These are phyloP conservation scores for Mycena alexandri DNA, from an alignment of 768 basidiomycete genomes.

Conservation along the genomic window DNA sequence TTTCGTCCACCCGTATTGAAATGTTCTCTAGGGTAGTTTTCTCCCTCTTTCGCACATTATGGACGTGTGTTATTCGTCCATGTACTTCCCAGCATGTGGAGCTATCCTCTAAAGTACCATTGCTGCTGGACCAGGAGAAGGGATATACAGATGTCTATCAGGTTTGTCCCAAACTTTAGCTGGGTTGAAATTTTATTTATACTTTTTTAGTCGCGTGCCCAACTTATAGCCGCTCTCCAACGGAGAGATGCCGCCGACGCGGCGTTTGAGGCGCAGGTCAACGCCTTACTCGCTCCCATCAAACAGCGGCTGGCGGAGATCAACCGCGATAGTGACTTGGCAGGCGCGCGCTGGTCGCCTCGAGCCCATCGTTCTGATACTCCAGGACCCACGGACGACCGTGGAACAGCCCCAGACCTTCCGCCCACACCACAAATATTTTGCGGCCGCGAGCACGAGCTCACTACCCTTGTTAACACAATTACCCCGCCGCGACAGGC, in stretches of 20 bases:
- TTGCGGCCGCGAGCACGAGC: conserved; percentile 27
- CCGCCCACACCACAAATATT: conserved; percentile 32
- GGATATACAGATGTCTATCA: conserved; percentile 15
- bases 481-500: conserved; percentile 6
- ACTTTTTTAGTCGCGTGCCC: conserved; percentile 7
- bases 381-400: conserved; percentile 12
- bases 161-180: conserved; percentile 7
- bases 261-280: conserved; percentile 21
- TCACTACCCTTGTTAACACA: conserved; percentile 4
- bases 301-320: conserved; percentile 21
- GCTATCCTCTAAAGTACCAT: background rate
- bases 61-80: background rate
- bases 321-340: conserved; percentile 2
- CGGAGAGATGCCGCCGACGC: conserved; percentile 26
- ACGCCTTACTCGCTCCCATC: conserved; percentile 16
- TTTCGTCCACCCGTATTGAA: background rate
- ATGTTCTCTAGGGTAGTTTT: conserved; percentile 2
- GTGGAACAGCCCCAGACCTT: conserved; percentile 12
- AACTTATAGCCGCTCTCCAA: conserved; percentile 13
- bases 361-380: background rate
- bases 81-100: background rate
- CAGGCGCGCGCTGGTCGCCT: background rate
- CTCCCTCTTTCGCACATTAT: background rate
- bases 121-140: conserved; percentile 26
- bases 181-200: background rate